Evolutionary conservation across 208 protist species (phyloP), one percentile per base, ranked within the genome.

Genomic region (Crithidia thermophila): DNA sequence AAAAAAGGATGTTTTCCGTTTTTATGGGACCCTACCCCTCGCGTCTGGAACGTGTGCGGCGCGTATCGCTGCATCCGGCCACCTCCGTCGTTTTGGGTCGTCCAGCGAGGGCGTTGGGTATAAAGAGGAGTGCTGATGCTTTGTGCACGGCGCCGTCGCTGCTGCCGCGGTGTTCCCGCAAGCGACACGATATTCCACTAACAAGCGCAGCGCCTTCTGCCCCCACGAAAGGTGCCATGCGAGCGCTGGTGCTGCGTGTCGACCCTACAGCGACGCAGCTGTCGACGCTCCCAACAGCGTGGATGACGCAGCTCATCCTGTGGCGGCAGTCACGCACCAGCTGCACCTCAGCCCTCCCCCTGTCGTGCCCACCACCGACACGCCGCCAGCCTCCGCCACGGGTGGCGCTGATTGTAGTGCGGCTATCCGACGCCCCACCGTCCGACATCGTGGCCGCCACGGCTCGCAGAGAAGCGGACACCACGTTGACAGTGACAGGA

Each of bases 301-400:
- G 65, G 4, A 27, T 66, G 28, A 67, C 59, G 28, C 68, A 74
- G 27, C 39, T 67, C 1, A 40, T 56, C 4, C 51, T 61, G 6
- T 74, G 68, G 59, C 68, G 51, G 3, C 59, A 6, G 25, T 1
- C 49, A 11, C 59, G 39, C 23, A 42, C 20, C 20, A 34, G 8
- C 68, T 67, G 68, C 39, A 25, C 59, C 9, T 37, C 47, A 0
- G 45, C 52, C 27, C n/a, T n/a, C n/a, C n/a, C n/a, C n/a, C n/a
- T n/a, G n/a, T n/a, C n/a, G n/a, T n/a, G n/a, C n/a, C n/a, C n/a
- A n/a, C n/a, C n/a, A n/a, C n/a, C n/a, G 42, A 6, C 42, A 21
- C 42, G 4, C 4, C 42, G 42, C 42, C 49, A 16, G n/a, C 23
- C 18, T 50, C 18, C 45, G 45, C 45, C 11, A 50, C 45, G 9